Evolutionary conservation across 2,329 filamentous ascomycete species (phyloP).

Genomic region (Aureobasidium vineae): DNA sequence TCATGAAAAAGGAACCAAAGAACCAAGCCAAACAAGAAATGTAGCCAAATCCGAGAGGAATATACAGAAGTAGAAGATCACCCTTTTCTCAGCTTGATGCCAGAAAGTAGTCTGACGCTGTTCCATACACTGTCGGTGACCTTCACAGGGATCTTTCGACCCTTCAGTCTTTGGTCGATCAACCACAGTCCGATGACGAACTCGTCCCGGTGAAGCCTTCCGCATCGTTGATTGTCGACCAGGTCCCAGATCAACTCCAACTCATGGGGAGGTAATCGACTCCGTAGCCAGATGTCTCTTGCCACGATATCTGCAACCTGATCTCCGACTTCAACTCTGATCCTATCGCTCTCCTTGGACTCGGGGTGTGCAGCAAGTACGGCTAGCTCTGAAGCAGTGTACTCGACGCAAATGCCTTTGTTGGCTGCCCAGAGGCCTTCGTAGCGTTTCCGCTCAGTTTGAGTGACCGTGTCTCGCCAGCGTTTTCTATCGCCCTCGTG

Average conservation of each 20-base stretch:
- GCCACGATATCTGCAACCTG: constrained; percentile 67
- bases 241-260: constrained; percentile 75
- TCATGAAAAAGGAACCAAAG: not conserved
- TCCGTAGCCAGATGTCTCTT: constrained; percentile 72
- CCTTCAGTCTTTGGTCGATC: constrained; percentile 75
- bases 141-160: constrained; percentile 69
- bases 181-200: constrained; percentile 84
- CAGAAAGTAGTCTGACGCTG: constrained; percentile 55
- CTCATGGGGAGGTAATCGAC: constrained; percentile 64
- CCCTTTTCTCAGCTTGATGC: constrained; percentile 37
- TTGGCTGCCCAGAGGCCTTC: constrained; percentile 85
- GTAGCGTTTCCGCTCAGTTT: constrained; percentile 72
- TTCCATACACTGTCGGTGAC: constrained; percentile 75
- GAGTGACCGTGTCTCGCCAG: constrained; percentile 73
- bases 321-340: constrained; percentile 39
- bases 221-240: constrained; percentile 59
- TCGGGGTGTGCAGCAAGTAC: constrained; percentile 27
- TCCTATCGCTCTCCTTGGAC: constrained; percentile 1
- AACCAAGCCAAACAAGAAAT: not conserved
- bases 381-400: constrained; percentile 29
- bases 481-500: constrained; percentile 72
- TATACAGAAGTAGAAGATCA: not conserved
- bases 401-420: constrained; percentile 53
- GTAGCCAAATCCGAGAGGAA: not conserved
- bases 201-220: constrained; percentile 63